Percentiles rank a stretch among this genome's conserved stretches.
These are phyloP conservation scores for Malassezia obtusa DNA, from an alignment of 1,284 basidiomycete species.

Conservation along the genomic window DNA sequence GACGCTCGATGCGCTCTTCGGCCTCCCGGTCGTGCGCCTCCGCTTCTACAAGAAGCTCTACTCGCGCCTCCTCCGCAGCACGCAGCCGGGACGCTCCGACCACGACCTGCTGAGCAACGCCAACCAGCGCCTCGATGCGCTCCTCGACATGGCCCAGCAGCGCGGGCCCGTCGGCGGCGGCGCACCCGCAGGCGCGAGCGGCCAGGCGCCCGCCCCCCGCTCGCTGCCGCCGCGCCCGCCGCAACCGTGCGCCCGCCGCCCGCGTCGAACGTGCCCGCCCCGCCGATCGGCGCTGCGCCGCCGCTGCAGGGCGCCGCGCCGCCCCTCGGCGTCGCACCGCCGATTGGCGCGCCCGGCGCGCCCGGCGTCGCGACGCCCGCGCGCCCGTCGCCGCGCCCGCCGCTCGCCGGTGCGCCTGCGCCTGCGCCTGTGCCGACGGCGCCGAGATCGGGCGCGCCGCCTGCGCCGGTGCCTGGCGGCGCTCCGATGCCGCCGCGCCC, in stretches of 20 bases:
- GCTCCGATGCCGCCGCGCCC: too few relatives aligned
- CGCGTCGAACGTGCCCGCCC: not conserved
- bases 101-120: conserved; percentile 70
- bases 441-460: too few relatives aligned
- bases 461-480: too few relatives aligned
- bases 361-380: too few relatives aligned
- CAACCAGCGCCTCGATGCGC: conserved; percentile 66
- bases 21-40: conserved; percentile 71
- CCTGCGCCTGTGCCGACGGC: too few relatives aligned
- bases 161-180: not conserved
- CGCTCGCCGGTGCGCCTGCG: too few relatives aligned
- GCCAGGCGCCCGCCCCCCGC: not conserved
- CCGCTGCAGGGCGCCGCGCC: not conserved
- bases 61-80: conserved; percentile 72
- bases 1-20: conserved; percentile 78
- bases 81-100: conserved; percentile 76
- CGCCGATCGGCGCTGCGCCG: not conserved
- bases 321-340: not conserved
- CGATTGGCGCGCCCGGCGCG: not conserved
- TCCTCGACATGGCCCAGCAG: conserved; percentile 57
- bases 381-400: too few relatives aligned
- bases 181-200: not conserved
- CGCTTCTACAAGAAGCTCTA: conserved; percentile 92
- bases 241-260: not conserved
- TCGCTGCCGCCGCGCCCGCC: not conserved